Conservation (phyloP, 1,284 basidiomycete genomes). For the Pholiota adiposa region DNA sequence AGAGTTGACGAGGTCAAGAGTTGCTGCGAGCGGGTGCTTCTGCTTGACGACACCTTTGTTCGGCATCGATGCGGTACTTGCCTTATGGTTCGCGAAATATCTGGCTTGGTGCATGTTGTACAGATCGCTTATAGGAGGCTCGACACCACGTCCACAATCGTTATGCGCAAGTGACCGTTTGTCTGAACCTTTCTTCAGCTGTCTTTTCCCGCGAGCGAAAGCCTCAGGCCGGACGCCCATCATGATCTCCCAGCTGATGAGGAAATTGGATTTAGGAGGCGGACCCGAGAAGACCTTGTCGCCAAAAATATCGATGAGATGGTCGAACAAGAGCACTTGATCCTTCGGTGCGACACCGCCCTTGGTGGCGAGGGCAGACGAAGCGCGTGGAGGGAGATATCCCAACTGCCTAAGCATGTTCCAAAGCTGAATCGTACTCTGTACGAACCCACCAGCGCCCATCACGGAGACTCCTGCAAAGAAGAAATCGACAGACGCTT, state of each 20-base stretch:
- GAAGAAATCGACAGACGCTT: background rate
- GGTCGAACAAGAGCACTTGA: too few relatives aligned
- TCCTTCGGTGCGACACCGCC: too few relatives aligned
- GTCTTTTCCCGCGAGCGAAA: background rate
- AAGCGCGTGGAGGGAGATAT: too few relatives aligned
- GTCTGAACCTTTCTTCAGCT: background rate
- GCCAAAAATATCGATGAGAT: too few relatives aligned
- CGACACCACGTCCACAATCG: too few relatives aligned
- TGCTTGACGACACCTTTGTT: too few relatives aligned
- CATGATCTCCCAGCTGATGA: conserved; percentile 3
- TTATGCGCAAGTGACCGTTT: too few relatives aligned
- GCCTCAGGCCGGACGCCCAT: conserved; percentile 5
- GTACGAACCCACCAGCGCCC: too few relatives aligned
- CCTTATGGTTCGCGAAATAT: background rate
- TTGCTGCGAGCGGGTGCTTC: background rate
- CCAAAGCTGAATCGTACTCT: too few relatives aligned
- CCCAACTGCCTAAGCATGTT: too few relatives aligned
- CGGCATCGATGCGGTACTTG: too few relatives aligned
- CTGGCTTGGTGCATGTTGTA: background rate
- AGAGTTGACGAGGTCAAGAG: background rate
- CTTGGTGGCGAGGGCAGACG: too few relatives aligned
- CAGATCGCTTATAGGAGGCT: background rate
- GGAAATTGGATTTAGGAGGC: background rate
- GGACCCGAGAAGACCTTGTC: background rate
- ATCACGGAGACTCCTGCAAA: background rate